These are phyloP conservation scores for Mucor lusitanicus DNA, from an alignment of 371 early-diverging fungal genomes.

Conservation along the genomic window DNA sequence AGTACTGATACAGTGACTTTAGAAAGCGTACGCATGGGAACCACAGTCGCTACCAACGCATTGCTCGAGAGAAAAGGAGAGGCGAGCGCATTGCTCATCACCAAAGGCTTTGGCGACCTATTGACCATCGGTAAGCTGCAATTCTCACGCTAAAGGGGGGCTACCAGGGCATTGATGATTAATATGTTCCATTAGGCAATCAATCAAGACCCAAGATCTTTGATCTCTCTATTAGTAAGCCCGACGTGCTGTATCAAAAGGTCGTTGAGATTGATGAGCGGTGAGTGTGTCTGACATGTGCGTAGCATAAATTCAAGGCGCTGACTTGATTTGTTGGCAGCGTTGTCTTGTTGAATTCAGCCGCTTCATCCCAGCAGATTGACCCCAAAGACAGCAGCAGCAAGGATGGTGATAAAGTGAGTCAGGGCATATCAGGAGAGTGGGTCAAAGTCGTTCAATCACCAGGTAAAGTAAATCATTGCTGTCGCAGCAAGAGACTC, in stretches of 20 bases:
- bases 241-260: constrained; percentile 82
- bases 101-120: constrained; percentile 86
- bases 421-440: constrained; percentile 88
- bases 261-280: constrained; percentile 93
- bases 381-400: constrained; percentile 25
- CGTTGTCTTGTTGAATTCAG: constrained; percentile 78
- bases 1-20: constrained; percentile 1
- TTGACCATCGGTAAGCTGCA: constrained; percentile 57
- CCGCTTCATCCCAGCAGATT: constrained; percentile 55
- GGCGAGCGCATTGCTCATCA: constrained; percentile 83
- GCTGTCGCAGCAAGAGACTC: not conserved
- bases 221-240: constrained; percentile 81
- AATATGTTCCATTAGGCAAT: constrained; percentile 63
- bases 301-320: no score
- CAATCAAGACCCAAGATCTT: constrained; percentile 95
- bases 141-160: not conserved
- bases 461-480: constrained; percentile 62
- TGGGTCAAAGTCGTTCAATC: constrained; percentile 68
- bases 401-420: constrained; percentile 21
- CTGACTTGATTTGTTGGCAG: constrained; percentile 21
- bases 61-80: constrained; percentile 90
- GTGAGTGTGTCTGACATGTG: constrained; percentile 22
- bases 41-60: constrained; percentile 97
- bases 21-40: constrained; percentile 94
- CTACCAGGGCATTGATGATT: not conserved